phyloP scores from a whole-genome alignment of 805 yeast species.

The Kazachstania kunashirensis region DNA sequence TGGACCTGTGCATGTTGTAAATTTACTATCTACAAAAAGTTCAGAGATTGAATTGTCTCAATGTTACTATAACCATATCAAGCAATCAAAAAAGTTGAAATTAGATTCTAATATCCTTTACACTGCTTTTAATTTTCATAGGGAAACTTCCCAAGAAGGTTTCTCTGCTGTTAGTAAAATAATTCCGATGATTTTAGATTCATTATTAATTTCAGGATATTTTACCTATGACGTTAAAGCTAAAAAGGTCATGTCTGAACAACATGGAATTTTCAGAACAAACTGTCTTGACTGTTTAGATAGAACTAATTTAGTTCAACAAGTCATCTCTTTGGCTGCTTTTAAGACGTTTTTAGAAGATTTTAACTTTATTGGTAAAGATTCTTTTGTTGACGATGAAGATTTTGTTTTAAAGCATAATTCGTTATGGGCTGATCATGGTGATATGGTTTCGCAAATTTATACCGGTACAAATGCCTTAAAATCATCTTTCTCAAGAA shows the following conservation, averaged over 20 bases:
- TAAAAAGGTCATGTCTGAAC: constrained; percentile 55
- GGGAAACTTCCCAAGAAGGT: constrained; percentile 83
- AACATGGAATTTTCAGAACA: constrained; percentile 83
- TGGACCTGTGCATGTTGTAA: constrained; percentile 84
- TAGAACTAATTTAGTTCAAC: constrained; percentile 83
- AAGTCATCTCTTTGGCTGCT: constrained; percentile 67
- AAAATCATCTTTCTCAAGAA: constrained; percentile 86
- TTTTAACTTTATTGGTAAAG: constrained; percentile 26
- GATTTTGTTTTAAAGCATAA: constrained; percentile 69
- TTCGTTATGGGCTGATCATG: constrained; percentile 95
- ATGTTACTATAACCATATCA: constrained; percentile 54
- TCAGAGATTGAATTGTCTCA: constrained; percentile 65
- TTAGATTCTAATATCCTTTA: constrained; percentile 35
- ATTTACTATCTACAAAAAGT: constrained; percentile 69
- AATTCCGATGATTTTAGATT: constrained; percentile 50
- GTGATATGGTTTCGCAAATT: constrained; percentile 90
- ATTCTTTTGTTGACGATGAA: constrained; percentile 30
- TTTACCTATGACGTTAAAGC: constrained; percentile 57
- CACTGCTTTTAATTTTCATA: constrained; percentile 90
- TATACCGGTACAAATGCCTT: constrained; percentile 97
- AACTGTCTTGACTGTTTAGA: constrained; percentile 94
- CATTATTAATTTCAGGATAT: constrained; percentile 73
- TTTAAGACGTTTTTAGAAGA: constrained; percentile 45
- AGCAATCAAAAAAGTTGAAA: constrained; percentile 30
- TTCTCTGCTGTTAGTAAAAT: constrained; percentile 74